phyloP scores from a whole-genome alignment of 768 basidiomycete genomes.

The Phlegmacium glaucopus region DNA sequence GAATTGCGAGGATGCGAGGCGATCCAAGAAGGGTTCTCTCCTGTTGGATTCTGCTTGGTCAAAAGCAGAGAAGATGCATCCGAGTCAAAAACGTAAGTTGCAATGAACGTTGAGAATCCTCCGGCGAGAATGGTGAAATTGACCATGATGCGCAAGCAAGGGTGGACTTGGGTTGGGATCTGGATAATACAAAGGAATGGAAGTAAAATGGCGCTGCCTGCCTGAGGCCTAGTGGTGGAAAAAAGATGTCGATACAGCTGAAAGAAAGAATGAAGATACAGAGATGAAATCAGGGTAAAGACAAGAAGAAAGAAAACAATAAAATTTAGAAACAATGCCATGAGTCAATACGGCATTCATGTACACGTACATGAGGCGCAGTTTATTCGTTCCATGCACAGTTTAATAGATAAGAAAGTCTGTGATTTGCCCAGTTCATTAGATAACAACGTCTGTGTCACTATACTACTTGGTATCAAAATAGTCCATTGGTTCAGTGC shows the following conservation, averaged over 20 bases:
- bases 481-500: no score
- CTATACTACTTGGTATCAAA: no score
- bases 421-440: no score
- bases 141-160: slow-evolving; percentile 31
- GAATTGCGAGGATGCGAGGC: slow-evolving; percentile 47
- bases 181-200: neutral
- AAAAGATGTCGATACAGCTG: slow-evolving; percentile 1
- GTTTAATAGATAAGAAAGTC: no score
- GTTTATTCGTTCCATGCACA: no score
- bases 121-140: slow-evolving; percentile 48
- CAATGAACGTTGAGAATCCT: slow-evolving; percentile 42
- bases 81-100: slow-evolving; percentile 49
- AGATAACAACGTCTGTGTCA: no score
- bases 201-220: slow-evolving; percentile 8
- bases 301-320: no score
- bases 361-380: no score
- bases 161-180: neutral
- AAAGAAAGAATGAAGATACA: slow-evolving; percentile 1
- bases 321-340: no score
- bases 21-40: slow-evolving; percentile 57
- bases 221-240: no score
- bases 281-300: no score
- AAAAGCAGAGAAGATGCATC: slow-evolving; percentile 44
- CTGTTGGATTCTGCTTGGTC: slow-evolving; percentile 41
- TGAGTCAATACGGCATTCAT: no score